Base-by-base conservation (phyloP, 106 monocot genomes). In the Narthecium ossifragum region DNA sequence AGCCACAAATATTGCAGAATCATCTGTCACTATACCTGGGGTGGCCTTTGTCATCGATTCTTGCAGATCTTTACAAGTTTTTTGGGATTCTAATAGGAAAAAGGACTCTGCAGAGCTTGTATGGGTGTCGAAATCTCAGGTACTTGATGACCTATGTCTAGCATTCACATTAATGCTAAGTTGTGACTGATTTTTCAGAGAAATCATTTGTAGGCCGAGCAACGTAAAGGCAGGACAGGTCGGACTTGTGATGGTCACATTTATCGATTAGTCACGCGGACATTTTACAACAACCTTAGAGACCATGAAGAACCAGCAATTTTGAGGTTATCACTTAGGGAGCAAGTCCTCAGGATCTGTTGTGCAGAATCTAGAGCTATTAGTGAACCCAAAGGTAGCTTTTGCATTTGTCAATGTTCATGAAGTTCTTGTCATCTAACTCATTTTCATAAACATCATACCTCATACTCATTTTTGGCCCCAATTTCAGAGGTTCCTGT, bases 41-140 rank as follows among this genome's bases (percentile, higher is more conserved):
- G 79, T 85, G 24, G 90, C 90, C 15, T 82, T 79, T 77, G 79
- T 91, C 8, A 85, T 91, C 21, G 85, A 91, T 65, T 91, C 90
- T 31, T 91, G 85, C 53, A 78, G 90, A 76, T 85, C 85, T 45
- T 69, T 91, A 34, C 82, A 85, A 63, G 76, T 91, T 1, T 67
- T 76, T 68, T 85, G 90, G 90, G 90, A 91, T 51, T 51, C 30
- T 29, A 71, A 34, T 25, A 81, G 79, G 60, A 85, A 77, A 79
- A 71, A 2, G 13, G 85, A 91, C 33, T 66, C 78, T n/a, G 9
- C 78, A 22, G 62, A 85, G 51, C 79, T 91, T 61, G 82, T 82
- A 29, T 91, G 90, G 90, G 85, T 85, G 32, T 91, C 90, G 33
- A 85, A 91, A 43, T 91, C 90, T 68, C 90, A 91, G 90, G 90